Percentiles rank a stretch among this genome's conserved stretches.
Evolutionary conservation across 495 filamentous ascomycete genomes (phyloP).

Genomic region (Rusavskia elegans): DNA sequence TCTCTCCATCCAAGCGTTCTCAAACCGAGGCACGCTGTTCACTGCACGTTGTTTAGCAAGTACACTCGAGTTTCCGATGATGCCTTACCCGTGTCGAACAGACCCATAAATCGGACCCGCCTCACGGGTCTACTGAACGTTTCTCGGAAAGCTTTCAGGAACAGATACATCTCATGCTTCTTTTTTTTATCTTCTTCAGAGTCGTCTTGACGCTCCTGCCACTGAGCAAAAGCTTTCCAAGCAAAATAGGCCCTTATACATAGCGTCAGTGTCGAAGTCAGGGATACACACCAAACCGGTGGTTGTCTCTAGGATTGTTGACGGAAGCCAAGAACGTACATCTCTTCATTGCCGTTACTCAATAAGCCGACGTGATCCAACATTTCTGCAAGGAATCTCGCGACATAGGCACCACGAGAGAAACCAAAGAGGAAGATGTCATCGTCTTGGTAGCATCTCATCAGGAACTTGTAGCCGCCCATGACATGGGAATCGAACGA

Average conservation of each 20-base stretch:
- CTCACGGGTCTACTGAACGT: conserved; percentile 68
- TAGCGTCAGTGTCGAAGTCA: no score
- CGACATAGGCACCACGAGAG: conserved; percentile 74
- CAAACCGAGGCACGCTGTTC: conserved; percentile 69
- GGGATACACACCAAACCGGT: no score
- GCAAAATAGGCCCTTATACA: conserved; percentile 35
- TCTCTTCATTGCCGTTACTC: conserved; percentile 73
- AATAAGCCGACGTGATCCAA: conserved; percentile 69
- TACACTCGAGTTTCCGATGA: no score
- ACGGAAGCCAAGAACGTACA: conserved; percentile 21
- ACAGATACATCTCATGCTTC: conserved; percentile 52
- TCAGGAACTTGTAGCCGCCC: conserved; percentile 66
- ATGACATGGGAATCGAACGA: conserved; percentile 59
- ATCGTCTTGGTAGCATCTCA: conserved; percentile 73
- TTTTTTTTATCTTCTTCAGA: conserved; percentile 39
- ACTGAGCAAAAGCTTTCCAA: conserved; percentile 78
- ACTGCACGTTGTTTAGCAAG: conserved; percentile 23
- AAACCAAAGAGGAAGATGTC: conserved; percentile 77
- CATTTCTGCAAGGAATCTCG: conserved; percentile 77
- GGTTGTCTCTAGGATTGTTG: no score
- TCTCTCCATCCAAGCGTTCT: conserved; percentile 73
- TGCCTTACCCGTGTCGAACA: conserved; percentile 41
- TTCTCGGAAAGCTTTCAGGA: conserved; percentile 71
- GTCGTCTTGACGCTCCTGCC: conserved; percentile 53
- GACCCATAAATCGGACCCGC: conserved; percentile 51